A percentile compares a stretch with the other conserved stretches of the same genome.
Conservation (phyloP, 1,284 basidiomycete genomes). For the Schizophyllum commune region DNA sequence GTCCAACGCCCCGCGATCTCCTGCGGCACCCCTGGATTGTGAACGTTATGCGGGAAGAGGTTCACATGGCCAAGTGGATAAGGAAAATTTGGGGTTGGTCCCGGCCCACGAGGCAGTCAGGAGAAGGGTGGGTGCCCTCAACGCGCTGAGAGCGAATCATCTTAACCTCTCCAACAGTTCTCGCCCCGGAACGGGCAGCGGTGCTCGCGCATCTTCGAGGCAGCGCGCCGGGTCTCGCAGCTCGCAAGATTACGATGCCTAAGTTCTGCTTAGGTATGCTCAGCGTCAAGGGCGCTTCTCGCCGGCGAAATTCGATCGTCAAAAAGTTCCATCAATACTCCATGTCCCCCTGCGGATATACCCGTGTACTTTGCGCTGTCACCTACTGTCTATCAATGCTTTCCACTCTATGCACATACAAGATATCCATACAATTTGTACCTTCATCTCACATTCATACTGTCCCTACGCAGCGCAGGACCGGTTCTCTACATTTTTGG, state of each 20-base stretch:
- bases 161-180: constrained; percentile 1
- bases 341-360: background rate
- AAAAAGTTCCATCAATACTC: too few species aligned
- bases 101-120: constrained; percentile 32
- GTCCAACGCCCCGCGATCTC: constrained; percentile 84
- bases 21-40: constrained; percentile 85
- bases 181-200: background rate
- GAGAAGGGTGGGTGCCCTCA: constrained; percentile 31
- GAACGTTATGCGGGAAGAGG: constrained; percentile 71
- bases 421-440: background rate
- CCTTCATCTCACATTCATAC: background rate
- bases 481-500: background rate
- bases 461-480: background rate
- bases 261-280: background rate
- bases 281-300: too few species aligned
- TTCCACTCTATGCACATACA: background rate
- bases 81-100: constrained; percentile 85
- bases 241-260: background rate
- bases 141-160: background rate
- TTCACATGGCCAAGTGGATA: constrained; percentile 89
- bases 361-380: background rate
- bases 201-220: background rate
- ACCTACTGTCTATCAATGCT: background rate
- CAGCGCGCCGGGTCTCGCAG: background rate
- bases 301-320: too few species aligned